Evolutionary conservation across 495 filamentous ascomycete genomes (phyloP).

Genomic region (Pyronema omphalodes): DNA sequence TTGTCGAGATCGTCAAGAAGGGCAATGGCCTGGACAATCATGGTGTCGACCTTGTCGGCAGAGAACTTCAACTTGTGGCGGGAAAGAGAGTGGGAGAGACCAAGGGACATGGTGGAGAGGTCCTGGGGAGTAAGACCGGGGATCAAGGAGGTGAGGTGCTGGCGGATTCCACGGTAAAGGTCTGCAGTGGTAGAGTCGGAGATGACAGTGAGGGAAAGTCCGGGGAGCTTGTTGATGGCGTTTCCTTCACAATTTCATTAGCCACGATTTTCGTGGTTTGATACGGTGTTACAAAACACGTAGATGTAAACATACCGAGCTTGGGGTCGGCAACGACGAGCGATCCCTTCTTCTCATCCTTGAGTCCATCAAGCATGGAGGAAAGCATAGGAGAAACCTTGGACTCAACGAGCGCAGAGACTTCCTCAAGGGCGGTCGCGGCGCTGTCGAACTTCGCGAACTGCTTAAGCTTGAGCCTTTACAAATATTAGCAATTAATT

Average conservation of each 20-base stretch:
- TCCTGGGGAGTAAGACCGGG: slow-evolving; percentile 71
- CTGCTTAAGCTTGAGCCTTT: slow-evolving; percentile 80
- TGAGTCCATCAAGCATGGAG: slow-evolving; percentile 66
- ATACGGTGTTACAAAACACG: neutral
- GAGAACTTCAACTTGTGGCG: slow-evolving; percentile 98
- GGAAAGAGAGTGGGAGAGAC: slow-evolving; percentile 93
- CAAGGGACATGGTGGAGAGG: slow-evolving; percentile 79
- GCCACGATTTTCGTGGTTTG: neutral
- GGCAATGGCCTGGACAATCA: slow-evolving; percentile 94
- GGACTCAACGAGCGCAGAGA: slow-evolving; percentile 68
- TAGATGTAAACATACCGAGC: slow-evolving; percentile 40
- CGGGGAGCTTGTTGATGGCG: slow-evolving; percentile 81
- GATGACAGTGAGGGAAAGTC: slow-evolving; percentile 63
- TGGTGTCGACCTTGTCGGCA: slow-evolving; percentile 95
- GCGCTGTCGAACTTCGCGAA: slow-evolving; percentile 95
- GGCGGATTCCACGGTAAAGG: slow-evolving; percentile 81
- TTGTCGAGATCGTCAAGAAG: slow-evolving; percentile 95
- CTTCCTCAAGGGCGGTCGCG: slow-evolving; percentile 69
- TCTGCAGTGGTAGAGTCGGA: slow-evolving; percentile 75
- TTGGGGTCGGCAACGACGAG: slow-evolving; percentile 90
- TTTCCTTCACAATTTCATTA: slow-evolving; percentile 32
- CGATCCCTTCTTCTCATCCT: slow-evolving; percentile 93
- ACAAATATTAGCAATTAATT: slow-evolving; percentile 1
- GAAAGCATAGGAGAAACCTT: slow-evolving; percentile 89
- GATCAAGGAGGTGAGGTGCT: slow-evolving; percentile 75